A percentile compares a stretch with the other conserved stretches of the same genome.
These are phyloP conservation scores for Limonomyces culmigenus DNA, from an alignment of 1,284 basidiomycete genomes.

Conservation along the genomic window DNA sequence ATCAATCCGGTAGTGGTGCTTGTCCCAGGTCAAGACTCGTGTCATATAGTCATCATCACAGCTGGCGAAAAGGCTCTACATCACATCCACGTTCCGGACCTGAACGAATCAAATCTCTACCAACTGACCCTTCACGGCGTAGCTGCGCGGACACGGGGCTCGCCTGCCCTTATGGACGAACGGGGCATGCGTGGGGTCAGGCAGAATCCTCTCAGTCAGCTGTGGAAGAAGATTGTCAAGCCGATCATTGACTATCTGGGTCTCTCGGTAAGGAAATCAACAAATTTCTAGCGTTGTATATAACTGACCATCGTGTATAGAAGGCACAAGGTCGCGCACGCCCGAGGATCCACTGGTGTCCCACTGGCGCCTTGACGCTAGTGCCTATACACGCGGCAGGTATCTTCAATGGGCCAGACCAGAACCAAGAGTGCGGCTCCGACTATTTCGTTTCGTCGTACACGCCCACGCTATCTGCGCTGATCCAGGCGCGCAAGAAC, in stretches of 20 bases:
- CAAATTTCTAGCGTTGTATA: not conserved
- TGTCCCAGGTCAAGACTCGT: too few species aligned
- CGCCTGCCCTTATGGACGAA: too few species aligned
- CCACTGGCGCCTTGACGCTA: not conserved
- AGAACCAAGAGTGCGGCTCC: not conserved
- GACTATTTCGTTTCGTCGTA: constrained; percentile 1
- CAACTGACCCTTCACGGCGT: too few species aligned
- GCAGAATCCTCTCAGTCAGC: too few species aligned
- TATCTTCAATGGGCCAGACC: not conserved
- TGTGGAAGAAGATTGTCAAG: not conserved
- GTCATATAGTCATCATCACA: too few species aligned
- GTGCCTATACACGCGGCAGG: not conserved
- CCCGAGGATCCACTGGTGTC: not conserved
- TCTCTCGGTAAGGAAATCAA: not conserved
- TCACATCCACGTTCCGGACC: too few species aligned
- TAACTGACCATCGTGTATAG: not conserved
- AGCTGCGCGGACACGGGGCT: too few species aligned
- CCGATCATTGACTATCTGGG: not conserved
- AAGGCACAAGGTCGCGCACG: not conserved
- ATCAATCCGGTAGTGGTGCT: too few species aligned
- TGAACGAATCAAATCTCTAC: too few species aligned
- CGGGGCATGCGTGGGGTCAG: too few species aligned
- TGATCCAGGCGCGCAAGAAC: not conserved
- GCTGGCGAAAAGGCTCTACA: too few species aligned
- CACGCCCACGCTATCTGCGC: not conserved